phyloP scores from a whole-genome alignment of 768 basidiomycete species.

The Mycena kentingensis region DNA sequence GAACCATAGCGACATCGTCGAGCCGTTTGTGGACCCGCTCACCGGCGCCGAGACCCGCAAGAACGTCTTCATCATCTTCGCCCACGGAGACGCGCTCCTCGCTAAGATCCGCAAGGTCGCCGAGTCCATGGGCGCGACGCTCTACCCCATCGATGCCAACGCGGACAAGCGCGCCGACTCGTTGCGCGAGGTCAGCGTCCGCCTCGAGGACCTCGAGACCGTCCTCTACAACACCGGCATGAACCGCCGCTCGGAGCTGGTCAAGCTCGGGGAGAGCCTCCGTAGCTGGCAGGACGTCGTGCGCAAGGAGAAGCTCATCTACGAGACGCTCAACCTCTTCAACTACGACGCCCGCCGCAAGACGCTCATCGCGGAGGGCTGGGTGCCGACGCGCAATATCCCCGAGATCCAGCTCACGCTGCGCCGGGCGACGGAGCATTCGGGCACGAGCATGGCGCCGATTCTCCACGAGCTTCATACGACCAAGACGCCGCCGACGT shows the following conservation, averaged over 20 bases:
- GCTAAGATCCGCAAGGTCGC: conserved; percentile 98
- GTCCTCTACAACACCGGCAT: conserved; percentile 88
- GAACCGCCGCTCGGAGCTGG: conserved; percentile 79
- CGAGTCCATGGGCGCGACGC: conserved; percentile 97
- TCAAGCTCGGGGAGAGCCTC: conserved; percentile 81
- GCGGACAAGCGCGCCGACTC: conserved; percentile 90
- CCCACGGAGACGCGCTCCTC: conserved; percentile 89
- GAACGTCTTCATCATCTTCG: conserved; percentile 99
- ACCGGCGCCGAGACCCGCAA: conserved; percentile 87
- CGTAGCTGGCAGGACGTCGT: conserved; percentile 94
- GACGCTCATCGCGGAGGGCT: conserved; percentile 95
- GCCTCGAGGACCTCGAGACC: conserved; percentile 89
- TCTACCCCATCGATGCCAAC: conserved; percentile 95
- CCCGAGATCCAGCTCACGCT: conserved; percentile 82
- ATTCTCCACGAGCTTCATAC: conserved; percentile 90
- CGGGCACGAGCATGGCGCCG: conserved; percentile 89
- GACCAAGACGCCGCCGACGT: conserved; percentile 92
- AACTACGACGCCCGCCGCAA: conserved; percentile 93
- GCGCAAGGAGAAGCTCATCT: conserved; percentile 92
- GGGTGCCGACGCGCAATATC: conserved; percentile 95
- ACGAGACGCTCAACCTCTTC: conserved; percentile 93
- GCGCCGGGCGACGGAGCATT: conserved; percentile 91
- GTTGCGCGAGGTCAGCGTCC: conserved; percentile 81
- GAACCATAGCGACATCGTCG: conserved; percentile 95
- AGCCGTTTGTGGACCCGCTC: conserved; percentile 87